Base-by-base conservation (phyloP, 495 filamentous ascomycete genomes). In the Ramalina intermedia region DNA sequence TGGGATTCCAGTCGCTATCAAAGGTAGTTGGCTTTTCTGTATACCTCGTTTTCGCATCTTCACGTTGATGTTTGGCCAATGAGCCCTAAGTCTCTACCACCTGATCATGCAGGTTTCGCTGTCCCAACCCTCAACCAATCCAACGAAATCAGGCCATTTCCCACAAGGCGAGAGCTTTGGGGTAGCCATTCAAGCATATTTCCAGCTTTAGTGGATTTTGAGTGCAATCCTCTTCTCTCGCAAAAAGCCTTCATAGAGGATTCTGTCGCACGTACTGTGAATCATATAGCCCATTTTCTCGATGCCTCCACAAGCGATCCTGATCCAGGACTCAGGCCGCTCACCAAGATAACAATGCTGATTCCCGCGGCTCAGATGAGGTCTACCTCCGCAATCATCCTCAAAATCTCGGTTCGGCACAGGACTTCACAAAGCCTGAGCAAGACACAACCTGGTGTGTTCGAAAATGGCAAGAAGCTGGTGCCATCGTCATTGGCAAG, bases 1-100 rank as follows among this genome's bases (percentile, higher is more conserved):
- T 52, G 90, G 90, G 6, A 74, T 96, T 13, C 88, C 87, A 0
- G 76, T 94, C 40, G 85, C 82, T 1, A 78, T 94, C 42, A 96
- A 76, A 64, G 53, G 53, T 52, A 49, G 40, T 49, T 13, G 12
- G 29, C 1, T 7, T 33, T 8, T 0, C 29, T 33, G 6, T 7
- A 12, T 9, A 46, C 21, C n/a, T 23, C 4, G 9, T 39, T 37
- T 14, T 41, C 24, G 16, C 39, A 20, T 33, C 3, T 43, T 14
- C 33, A 17, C 16, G 18, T 18, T n/a, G 18, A 17, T 24, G 20
- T 6, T 37, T 13, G 6, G 13, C 24, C 26, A 16, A 8, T 23
- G 26, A 4, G 35, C 7, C 3, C 24, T n/a, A 1, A 18, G 5
- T 0, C 13, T 17, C 41, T 11, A 33, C 16, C 9, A 6, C 14